Base-by-base conservation (phyloP, 257 asterid genomes). In the Capsicum baccatum region DNA sequence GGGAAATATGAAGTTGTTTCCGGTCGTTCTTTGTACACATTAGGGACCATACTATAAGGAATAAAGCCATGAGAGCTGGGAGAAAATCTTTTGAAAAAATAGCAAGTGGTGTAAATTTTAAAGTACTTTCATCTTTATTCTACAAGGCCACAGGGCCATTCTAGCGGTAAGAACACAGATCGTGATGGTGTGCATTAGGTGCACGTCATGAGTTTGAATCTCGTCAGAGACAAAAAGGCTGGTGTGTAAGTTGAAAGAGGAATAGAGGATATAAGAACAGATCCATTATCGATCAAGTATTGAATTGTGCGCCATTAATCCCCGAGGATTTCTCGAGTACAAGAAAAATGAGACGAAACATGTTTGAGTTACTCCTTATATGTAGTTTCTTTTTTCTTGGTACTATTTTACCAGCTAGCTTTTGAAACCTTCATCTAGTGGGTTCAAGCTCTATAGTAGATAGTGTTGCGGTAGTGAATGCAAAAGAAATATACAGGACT, bases 21-120 rank as follows among this genome's bases (percentile, higher is more conserved):
- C 21, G 21, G 81, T 74, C 47, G 3, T 21, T 74, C 47, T 74
- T 73, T 74, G 62, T 74, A 21, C 60, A 74, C 62, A 74, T 50
- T 44, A 50, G 44, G 81, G 62, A 74, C 21, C 81, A 21, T 74
- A 16, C 79, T 70, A 9, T 42, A 42, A 70, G 79, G 79, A 70
- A 70, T 70, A 42, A 8, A 69, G 55, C 7, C 15, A 8, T 4
- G 35, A 17, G 26, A 69, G 79, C 4, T 67, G 52, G 50, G 79
- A 42, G 79, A 42, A 16, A 69, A 16, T 67, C 52, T 69, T 69
- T 69, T 11, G 16, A 42, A 8, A 70, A 70, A 17, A 70, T 42
- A 70, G 15, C 57, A 6, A 33, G 33, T 35, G 6, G 80, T 50
- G 60, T 74, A 48, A 50, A 50, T 74, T 42, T 50, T 21, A 21